Conservation (phyloP, 2,329 filamentous ascomycete species). For the Purpureocillium takamizusanense region DNA sequence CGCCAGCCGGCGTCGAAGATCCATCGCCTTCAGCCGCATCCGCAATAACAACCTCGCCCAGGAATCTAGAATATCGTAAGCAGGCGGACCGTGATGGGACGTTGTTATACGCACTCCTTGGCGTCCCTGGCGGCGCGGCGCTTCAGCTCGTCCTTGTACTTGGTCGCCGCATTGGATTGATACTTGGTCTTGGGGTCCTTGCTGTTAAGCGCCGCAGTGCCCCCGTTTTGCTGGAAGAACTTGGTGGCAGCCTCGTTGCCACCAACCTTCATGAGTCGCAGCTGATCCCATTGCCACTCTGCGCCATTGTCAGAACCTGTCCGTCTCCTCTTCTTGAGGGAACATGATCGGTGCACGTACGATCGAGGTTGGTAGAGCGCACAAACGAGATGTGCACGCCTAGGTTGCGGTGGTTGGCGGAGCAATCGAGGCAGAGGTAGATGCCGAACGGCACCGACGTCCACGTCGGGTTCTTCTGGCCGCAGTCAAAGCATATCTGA, state of each 20-base stretch:
- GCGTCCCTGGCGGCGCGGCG: constrained; percentile 75
- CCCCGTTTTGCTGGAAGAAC: constrained; percentile 95
- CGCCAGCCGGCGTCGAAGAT: constrained; percentile 68
- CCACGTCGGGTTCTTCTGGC: constrained; percentile 97
- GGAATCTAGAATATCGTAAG: constrained; percentile 48
- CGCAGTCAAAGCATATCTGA: constrained; percentile 96
- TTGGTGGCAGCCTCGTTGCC: constrained; percentile 97
- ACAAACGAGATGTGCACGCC: constrained; percentile 99
- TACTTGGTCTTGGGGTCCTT: constrained; percentile 98
- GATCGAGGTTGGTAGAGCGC: constrained; percentile 94
- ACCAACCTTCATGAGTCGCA: constrained; percentile 95
- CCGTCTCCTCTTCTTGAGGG: not conserved
- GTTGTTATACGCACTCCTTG: constrained; percentile 55
- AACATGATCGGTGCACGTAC: constrained; percentile 45
- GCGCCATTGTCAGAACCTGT: constrained; percentile 10
- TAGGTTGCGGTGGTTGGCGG: constrained; percentile 91
- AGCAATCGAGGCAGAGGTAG: constrained; percentile 97
- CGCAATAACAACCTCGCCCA: constrained; percentile 74
- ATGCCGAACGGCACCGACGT: constrained; percentile 95
- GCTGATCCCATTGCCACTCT: constrained; percentile 99
- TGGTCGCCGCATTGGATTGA: constrained; percentile 81
- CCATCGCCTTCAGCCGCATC: constrained; percentile 62
- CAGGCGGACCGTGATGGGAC: not conserved
- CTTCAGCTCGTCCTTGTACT: constrained; percentile 97
- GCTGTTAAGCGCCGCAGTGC: constrained; percentile 85